Conservation (phyloP, 306 rosid genomes). For the Pterocarpus macrocarpus region DNA sequence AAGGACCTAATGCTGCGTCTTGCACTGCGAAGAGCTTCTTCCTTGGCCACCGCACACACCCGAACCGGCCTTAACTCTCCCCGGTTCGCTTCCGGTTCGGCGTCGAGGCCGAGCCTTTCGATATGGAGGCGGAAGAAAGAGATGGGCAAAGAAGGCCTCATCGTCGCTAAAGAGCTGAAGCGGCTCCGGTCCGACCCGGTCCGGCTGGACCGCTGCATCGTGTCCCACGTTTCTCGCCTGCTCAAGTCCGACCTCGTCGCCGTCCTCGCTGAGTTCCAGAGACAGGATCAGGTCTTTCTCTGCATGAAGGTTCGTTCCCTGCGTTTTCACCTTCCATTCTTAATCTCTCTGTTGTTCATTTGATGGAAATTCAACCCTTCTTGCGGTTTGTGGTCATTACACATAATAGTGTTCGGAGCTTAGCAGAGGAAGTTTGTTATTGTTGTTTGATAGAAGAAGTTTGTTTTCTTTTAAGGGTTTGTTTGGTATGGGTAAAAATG, state of each 20-base stretch:
- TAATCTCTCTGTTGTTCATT: not conserved
- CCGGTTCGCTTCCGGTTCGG: slow-evolving; percentile 48
- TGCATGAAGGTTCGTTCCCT: slow-evolving; percentile 65
- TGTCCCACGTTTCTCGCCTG: slow-evolving; percentile 79
- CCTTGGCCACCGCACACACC: not conserved
- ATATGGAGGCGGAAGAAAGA: slow-evolving; percentile 97
- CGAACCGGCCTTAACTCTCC: not conserved
- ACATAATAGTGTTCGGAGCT: no score
- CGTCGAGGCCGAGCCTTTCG: slow-evolving; percentile 89
- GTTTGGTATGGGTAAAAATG: no score
- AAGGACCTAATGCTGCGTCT: slow-evolving; percentile 30
- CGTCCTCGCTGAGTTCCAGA: slow-evolving; percentile 78
- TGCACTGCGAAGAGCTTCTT: slow-evolving; percentile 40
- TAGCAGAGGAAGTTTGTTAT: no score
- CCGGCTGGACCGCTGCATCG: slow-evolving; percentile 72
- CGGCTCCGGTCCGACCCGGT: slow-evolving; percentile 63
- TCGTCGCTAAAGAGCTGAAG: slow-evolving; percentile 81
- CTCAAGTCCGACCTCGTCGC: slow-evolving; percentile 88
- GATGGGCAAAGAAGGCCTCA: slow-evolving; percentile 87
- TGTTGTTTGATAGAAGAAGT: no score
- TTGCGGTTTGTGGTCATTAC: no score
- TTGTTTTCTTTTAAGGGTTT: no score
- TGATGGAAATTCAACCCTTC: not conserved
- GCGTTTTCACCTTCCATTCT: not conserved
- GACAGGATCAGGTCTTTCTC: slow-evolving; percentile 81